Evolutionary conservation across 495 filamentous ascomycete genomes (phyloP), one percentile per base, ranked within the genome.

Genomic region (Glarea lozoyensis): DNA sequence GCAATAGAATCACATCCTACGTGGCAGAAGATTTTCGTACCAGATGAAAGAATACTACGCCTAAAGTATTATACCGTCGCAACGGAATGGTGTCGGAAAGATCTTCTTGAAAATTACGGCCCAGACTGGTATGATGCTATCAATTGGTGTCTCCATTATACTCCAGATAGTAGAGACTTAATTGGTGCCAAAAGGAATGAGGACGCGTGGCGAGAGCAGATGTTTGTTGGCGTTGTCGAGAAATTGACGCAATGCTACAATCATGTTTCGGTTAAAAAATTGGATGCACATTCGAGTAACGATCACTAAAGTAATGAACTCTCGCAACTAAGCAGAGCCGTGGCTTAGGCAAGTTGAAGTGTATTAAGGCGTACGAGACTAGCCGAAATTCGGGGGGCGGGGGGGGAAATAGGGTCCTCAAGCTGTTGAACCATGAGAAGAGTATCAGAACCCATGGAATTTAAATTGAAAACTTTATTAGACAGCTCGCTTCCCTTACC

Each of bases 51-150:
- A 21, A 31, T 43, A 11, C 40, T 30, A 10, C 42, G 41, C 11
- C 12, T 49, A 9, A 25, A 55, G 2, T 50, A 61, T 42, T 40
- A 43, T 22, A 41, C 42, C 9, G 54, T 46, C 10, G 58, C 58
- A 11, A 37, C 44, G n/a, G 29, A 55, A 22, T 59, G 56, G 58
- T 31, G 38, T 16, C 43, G 36, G 33, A 31, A 25, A 15, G 58
- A 49, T 2, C 30, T 44, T 9, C 50, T 52, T 16, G 58, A 61
- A 42, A 54, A 52, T 0, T 29, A 7, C n/a, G 59, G 59, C 13
- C 59, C 50, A 10, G 59, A 60, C 10, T 60, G 50, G 36, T 41
- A 51, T 15, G 51, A 55, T 23, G 59, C 57, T 6, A 46, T 60
- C 4, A 34, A 40, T 17, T 61, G 59, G 59, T 61, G 59, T 40